Conservation (phyloP, 805 yeast species). For the Metschnikowia amazonensis region DNA sequence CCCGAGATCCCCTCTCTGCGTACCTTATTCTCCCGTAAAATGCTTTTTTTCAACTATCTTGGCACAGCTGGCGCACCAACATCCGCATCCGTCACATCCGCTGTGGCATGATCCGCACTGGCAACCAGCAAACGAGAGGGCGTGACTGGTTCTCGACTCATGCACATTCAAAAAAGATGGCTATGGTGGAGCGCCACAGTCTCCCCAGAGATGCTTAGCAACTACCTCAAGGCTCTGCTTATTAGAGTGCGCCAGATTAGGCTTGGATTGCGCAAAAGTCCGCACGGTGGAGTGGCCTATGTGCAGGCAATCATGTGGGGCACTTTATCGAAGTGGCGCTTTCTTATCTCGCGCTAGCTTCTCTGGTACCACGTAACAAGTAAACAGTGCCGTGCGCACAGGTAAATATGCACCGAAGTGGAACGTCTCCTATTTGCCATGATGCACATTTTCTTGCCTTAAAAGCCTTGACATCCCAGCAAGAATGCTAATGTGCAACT, state of each 20-base stretch:
- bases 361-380: not conserved
- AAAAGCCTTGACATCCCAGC: not conserved
- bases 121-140: not conserved
- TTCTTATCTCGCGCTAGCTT: constrained; percentile 3
- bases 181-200: not conserved
- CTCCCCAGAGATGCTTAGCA: not conserved
- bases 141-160: too few relatives aligned
- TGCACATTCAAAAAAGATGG: too few relatives aligned
- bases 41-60: not conserved
- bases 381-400: constrained; percentile 7
- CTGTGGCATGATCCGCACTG: not conserved
- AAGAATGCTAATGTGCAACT: not conserved
- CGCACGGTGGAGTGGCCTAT: not conserved
- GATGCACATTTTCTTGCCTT: not conserved
- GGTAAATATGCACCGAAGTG: constrained; percentile 6
- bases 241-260: constrained; percentile 1
- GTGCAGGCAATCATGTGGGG: constrained; percentile 6
- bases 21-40: not conserved
- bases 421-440: constrained; percentile 2
- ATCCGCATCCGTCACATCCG: not conserved
- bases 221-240: not conserved
- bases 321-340: constrained; percentile 4
- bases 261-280: constrained; percentile 1
- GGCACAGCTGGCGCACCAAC: not conserved
- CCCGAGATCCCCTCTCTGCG: not conserved